Percentiles rank a stretch among this genome's conserved stretches.
These are phyloP conservation scores for Colletotrichum caudatum DNA, from an alignment of 2,329 filamentous ascomycete species.

Conservation along the genomic window DNA sequence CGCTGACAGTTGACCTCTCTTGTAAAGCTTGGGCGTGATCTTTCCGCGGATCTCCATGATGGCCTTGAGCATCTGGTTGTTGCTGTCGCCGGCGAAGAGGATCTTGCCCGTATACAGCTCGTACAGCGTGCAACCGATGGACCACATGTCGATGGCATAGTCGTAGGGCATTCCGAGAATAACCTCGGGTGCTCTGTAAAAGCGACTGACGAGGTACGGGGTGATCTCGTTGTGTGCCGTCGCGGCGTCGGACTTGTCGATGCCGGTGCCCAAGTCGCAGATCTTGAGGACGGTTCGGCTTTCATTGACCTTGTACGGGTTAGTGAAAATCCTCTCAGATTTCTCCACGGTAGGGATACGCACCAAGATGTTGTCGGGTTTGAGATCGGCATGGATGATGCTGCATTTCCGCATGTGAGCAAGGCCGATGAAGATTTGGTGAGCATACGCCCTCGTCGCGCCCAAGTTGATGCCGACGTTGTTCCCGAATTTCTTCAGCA, in stretches of 20 bases:
- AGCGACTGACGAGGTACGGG: conserved; percentile 94
- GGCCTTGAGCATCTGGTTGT: conserved; percentile 97
- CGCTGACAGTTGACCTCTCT: conserved; percentile 79
- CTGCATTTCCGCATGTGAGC: conserved; percentile 91
- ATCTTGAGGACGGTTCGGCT: conserved; percentile 88
- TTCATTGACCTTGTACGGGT: conserved; percentile 74
- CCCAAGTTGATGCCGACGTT: conserved; percentile 92
- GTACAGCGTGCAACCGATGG: conserved; percentile 95
- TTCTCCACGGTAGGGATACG: conserved; percentile 43
- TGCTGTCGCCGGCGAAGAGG: conserved; percentile 92
- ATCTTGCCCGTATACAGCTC: conserved; percentile 99
- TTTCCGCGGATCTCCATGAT: conserved; percentile 98
- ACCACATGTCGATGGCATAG: conserved; percentile 97
- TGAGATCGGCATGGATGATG: conserved; percentile 95
- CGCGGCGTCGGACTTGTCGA: conserved; percentile 82
- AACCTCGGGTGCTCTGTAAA: conserved; percentile 96
- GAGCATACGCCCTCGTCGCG: conserved; percentile 88
- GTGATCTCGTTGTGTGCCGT: conserved; percentile 85
- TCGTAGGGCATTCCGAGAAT: conserved; percentile 97
- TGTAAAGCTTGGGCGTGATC: conserved; percentile 88
- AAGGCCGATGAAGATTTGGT: conserved; percentile 93
- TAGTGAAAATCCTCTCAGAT: conserved; percentile 39
- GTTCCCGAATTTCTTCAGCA: conserved; percentile 94
- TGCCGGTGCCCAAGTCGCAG: conserved; percentile 96
- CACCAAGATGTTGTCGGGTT: conserved; percentile 96